These are phyloP conservation scores for Inga laurina DNA, from an alignment of 306 rosid genomes.

Conservation along the genomic window DNA sequence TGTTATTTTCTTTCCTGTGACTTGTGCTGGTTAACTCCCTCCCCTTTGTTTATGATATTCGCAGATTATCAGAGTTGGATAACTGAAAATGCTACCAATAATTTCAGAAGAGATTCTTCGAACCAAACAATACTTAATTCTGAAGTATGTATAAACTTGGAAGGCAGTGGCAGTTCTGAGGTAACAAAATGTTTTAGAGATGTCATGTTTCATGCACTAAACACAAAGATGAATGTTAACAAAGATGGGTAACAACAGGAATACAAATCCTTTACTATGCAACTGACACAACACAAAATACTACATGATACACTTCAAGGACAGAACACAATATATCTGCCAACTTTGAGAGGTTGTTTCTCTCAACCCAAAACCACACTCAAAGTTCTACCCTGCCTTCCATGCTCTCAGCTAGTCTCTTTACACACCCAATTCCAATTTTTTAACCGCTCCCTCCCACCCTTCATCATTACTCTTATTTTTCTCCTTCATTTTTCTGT, in stretches of 20 bases:
- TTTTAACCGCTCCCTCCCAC: background rate
- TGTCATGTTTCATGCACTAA: background rate
- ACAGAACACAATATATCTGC: background rate
- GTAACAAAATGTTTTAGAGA: constrained; percentile 44
- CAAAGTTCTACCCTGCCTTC: background rate
- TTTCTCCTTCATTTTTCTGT: background rate
- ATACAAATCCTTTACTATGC: background rate
- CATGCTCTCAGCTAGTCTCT: background rate
- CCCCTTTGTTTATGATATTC: constrained; percentile 26
- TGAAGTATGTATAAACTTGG: constrained; percentile 68
- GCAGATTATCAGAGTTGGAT: constrained; percentile 58
- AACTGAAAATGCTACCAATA: constrained; percentile 40
- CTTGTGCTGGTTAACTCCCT: constrained; percentile 13
- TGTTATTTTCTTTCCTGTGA: background rate
- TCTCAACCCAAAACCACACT: background rate
- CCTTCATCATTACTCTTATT: background rate
- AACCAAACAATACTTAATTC: constrained; percentile 49
- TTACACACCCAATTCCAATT: background rate
- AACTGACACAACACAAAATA: background rate
- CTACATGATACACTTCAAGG: background rate
- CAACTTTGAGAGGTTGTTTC: background rate
- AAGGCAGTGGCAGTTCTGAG: constrained; percentile 61
- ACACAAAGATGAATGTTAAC: background rate
- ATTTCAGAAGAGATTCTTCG: constrained; percentile 55
- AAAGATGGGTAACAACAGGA: background rate